phyloP scores from a whole-genome alignment of 768 basidiomycete species.

The Tricholoma sp. region DNA sequence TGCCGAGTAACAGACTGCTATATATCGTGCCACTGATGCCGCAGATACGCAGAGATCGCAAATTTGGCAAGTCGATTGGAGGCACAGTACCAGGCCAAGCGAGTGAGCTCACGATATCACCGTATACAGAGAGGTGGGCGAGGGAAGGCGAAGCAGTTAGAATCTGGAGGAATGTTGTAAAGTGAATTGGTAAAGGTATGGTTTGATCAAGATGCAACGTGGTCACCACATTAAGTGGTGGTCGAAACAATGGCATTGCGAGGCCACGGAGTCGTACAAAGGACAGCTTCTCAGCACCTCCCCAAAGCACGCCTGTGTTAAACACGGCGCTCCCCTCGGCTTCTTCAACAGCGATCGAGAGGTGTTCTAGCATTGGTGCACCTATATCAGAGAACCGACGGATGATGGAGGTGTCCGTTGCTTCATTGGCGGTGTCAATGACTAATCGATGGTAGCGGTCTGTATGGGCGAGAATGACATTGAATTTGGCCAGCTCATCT shows the following conservation, averaged over 20 bases:
- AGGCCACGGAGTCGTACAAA: slow-evolving; percentile 41
- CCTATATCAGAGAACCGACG: slow-evolving; percentile 21
- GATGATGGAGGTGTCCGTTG: slow-evolving; percentile 21
- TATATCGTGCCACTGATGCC: slow-evolving; percentile 33
- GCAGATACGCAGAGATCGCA: slow-evolving; percentile 38
- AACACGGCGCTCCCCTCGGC: slow-evolving; percentile 18
- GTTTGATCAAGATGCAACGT: slow-evolving; percentile 45
- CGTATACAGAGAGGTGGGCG: slow-evolving; percentile 38
- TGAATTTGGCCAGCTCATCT: slow-evolving; percentile 20
- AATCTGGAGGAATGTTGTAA: slow-evolving; percentile 28
- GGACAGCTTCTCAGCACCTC: slow-evolving; percentile 25
- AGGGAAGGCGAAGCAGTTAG: slow-evolving; percentile 30
- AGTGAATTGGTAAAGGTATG: slow-evolving; percentile 27
- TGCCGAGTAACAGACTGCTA: slow-evolving; percentile 31
- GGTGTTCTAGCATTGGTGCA: slow-evolving; percentile 30
- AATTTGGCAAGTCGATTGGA: slow-evolving; percentile 27
- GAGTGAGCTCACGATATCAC: slow-evolving; percentile 30
- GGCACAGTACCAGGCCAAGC: slow-evolving; percentile 22
- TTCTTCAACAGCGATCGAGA: slow-evolving; percentile 34
- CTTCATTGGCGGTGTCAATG: slow-evolving; percentile 24
- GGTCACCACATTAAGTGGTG: slow-evolving; percentile 28
- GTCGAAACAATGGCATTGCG: slow-evolving; percentile 35
- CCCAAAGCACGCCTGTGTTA: slow-evolving; percentile 23
- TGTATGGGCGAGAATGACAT: slow-evolving; percentile 27
- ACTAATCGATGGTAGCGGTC: slow-evolving; percentile 33